Evolutionary conservation across 116 monocot species (phyloP).

Genomic region (Papilionanthe hybrid): DNA sequence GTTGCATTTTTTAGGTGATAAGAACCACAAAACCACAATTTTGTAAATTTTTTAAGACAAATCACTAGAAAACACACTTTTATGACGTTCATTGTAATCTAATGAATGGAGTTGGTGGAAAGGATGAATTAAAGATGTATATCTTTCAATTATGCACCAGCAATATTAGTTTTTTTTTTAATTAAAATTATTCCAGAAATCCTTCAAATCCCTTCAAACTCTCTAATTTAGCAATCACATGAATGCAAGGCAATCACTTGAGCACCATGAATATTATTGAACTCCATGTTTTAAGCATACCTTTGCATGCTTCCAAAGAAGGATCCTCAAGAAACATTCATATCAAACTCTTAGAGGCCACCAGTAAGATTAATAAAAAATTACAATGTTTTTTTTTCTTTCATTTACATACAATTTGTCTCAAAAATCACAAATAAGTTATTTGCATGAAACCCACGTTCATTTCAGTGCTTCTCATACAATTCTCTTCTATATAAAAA

Average conservation of each 20-base stretch:
- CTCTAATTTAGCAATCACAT: neutral
- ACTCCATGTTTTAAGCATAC: neutral
- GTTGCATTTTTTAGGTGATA: no score
- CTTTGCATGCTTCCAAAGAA: neutral
- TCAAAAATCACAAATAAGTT: neutral
- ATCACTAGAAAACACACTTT: no score
- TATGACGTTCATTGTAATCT: no score
- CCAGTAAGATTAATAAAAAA: neutral
- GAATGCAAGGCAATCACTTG: neutral
- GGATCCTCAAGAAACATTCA: neutral
- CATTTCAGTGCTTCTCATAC: neutral
- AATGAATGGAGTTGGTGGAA: neutral
- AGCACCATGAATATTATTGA: neutral
- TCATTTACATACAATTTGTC: neutral
- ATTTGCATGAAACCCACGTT: neutral
- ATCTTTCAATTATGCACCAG: neutral
- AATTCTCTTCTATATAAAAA: neutral
- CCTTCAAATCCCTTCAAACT: neutral
- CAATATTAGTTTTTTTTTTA: no score
- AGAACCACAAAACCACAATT: no score
- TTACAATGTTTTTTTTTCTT: neutral
- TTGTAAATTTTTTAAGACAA: no score
- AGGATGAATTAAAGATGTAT: neutral
- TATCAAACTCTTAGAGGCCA: neutral
- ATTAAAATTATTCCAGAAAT: neutral